Percentiles rank a stretch among this genome's conserved stretches.
phyloP scores from a whole-genome alignment of 1,139 yeast species.

The Suhomyces guaymorum region DNA sequence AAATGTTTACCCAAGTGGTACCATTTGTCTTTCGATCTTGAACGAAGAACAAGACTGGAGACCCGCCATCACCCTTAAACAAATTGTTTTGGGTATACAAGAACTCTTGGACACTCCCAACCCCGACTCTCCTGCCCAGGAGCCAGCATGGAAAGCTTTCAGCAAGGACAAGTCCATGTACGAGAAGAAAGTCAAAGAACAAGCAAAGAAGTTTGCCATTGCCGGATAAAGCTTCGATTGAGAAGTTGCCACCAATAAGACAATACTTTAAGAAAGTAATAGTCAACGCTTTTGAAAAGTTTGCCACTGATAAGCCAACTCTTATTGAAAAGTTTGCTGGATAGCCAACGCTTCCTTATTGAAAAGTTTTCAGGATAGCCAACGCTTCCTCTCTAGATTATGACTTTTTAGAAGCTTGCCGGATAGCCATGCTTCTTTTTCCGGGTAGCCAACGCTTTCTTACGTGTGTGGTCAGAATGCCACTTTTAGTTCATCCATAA shows the following conservation, averaged over 20 bases:
- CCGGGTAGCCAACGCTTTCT: no score
- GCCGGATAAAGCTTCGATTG: constrained; percentile 15
- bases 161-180: constrained; percentile 66
- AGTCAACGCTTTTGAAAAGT: no score
- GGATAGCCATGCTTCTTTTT: no score
- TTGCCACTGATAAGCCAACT: no score
- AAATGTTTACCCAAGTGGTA: constrained; percentile 95
- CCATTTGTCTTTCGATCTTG: constrained; percentile 86
- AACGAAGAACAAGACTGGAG: constrained; percentile 98
- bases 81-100: constrained; percentile 88
- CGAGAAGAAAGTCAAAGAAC: constrained; percentile 76
- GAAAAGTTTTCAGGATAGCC: no score
- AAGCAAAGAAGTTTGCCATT: constrained; percentile 69
- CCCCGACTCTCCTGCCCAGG: constrained; percentile 96
- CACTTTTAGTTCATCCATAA: neutral
- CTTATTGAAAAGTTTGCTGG: no score
- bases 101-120: constrained; percentile 88
- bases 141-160: constrained; percentile 90
- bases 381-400: no score
- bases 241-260: no score
- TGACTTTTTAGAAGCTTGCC: no score
- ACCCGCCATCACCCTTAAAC: constrained; percentile 92
- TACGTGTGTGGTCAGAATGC: no score
- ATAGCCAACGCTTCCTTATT: no score
- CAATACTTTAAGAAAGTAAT: no score